phyloP scores from a whole-genome alignment of 495 filamentous ascomycete species.

The Pseudevernia furfuracea region DNA sequence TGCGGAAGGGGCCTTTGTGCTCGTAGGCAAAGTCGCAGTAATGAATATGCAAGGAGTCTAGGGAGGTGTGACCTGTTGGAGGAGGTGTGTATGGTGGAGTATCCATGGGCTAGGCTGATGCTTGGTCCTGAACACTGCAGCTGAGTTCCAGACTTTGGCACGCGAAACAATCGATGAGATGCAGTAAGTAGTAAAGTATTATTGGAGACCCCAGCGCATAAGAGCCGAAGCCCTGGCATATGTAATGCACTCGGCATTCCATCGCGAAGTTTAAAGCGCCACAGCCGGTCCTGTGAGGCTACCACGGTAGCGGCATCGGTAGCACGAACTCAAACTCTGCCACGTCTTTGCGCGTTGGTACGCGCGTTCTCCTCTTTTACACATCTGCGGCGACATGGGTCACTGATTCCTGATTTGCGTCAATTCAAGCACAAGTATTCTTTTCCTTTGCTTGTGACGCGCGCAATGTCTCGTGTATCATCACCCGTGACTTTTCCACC shows the following conservation, averaged over 20 bases:
- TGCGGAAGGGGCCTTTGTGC: constrained; percentile 31
- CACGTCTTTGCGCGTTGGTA: not conserved
- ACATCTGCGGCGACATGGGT: no score
- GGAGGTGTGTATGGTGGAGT: constrained; percentile 24
- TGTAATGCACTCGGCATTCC: no score
- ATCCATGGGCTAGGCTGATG: constrained; percentile 26
- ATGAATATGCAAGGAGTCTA: constrained; percentile 28
- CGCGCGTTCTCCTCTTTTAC: not conserved
- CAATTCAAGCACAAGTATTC: constrained; percentile 1
- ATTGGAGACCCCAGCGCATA: no score
- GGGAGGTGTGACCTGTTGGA: constrained; percentile 17
- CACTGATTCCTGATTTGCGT: not conserved
- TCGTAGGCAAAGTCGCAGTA: constrained; percentile 39
- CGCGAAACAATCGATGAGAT: not conserved
- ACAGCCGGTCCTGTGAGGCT: not conserved
- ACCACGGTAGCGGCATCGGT: not conserved
- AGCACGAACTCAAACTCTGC: not conserved
- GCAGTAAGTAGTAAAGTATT: no score
- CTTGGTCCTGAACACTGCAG: not conserved
- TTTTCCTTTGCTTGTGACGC: no score
- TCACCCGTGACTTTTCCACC: constrained; percentile 53
- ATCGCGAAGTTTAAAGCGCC: not conserved
- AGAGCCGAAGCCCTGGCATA: no score
- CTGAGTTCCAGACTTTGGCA: not conserved
- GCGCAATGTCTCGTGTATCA: constrained; percentile 52